A percentile compares a stretch with the other conserved stretches of the same genome.
Conservation (phyloP, 352 stramenopile genomes). For the Phytophthora podocarpi region DNA sequence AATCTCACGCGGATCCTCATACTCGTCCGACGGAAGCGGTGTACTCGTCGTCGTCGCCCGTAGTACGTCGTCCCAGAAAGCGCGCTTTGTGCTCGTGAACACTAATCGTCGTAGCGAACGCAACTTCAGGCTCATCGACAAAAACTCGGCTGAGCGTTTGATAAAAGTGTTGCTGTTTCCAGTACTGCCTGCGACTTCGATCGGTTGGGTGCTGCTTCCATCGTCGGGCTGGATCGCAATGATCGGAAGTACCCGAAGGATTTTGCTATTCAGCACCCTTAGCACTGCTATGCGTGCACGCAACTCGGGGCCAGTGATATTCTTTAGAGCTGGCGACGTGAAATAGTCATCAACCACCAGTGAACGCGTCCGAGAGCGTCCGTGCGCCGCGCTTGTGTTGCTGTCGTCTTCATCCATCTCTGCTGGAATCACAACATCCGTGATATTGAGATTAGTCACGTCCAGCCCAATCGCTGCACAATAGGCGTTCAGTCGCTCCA, state of each 20-base stretch:
- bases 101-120: constrained; percentile 74
- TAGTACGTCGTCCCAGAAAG: constrained; percentile 95
- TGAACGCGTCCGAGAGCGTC: constrained; percentile 39
- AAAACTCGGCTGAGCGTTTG: constrained; percentile 47
- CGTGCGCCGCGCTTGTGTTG: not conserved
- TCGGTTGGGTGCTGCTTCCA: constrained; percentile 41
- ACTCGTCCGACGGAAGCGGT: constrained; percentile 97
- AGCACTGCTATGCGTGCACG: constrained; percentile 92
- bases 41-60: constrained; percentile 96
- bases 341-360: constrained; percentile 78
- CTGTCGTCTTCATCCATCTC: constrained; percentile 23
- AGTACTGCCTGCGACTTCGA: constrained; percentile 46
- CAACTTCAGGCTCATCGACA: constrained; percentile 82
- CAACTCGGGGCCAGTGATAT: constrained; percentile 69
- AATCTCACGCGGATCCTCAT: constrained; percentile 98
- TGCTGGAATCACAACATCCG: constrained; percentile 57
- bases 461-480: constrained; percentile 85
- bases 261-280: constrained; percentile 92
- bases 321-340: constrained; percentile 66
- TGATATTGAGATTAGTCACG: constrained; percentile 76
- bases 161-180: constrained; percentile 4
- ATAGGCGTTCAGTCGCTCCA: constrained; percentile 84
- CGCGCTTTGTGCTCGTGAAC: constrained; percentile 92
- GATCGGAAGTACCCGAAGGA: constrained; percentile 81
- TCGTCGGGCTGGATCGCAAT: constrained; percentile 78